phyloP scores from a whole-genome alignment of 1,139 yeast species.

The Geotrichum aggregatum region DNA sequence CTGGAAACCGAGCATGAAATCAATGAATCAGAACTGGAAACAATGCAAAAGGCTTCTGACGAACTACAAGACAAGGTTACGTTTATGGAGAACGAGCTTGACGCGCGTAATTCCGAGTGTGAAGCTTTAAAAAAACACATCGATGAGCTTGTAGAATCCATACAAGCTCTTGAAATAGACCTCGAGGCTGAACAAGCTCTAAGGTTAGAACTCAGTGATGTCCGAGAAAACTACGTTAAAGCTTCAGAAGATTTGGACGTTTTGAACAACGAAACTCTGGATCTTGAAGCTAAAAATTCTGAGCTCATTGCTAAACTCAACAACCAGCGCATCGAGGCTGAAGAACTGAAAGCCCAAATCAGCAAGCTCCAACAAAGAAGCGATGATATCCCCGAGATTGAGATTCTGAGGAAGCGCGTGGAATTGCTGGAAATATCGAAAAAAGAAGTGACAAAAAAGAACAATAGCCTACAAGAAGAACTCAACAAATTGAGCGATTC shows the following conservation, averaged over 20 bases:
- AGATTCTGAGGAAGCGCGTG: not conserved
- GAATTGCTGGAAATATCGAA: not conserved
- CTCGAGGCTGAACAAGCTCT: slow-evolving; percentile 15
- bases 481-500: not conserved
- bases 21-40: not conserved
- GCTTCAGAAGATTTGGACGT: slow-evolving; percentile 2
- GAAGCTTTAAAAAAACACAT: not conserved
- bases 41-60: not conserved
- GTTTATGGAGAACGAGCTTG: slow-evolving; percentile 1
- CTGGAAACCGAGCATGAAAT: not conserved
- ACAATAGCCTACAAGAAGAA: not conserved
- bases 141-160: slow-evolving; percentile 9
- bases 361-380: not conserved
- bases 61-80: not conserved
- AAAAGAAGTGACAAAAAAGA: not conserved
- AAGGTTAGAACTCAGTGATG: slow-evolving; percentile 9
- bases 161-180: slow-evolving; percentile 13
- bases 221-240: slow-evolving; percentile 1
- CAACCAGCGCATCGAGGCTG: not conserved
- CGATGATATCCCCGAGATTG: not conserved
- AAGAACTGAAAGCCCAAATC: not conserved
- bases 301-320: slow-evolving; percentile 1
- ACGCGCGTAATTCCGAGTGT: not conserved
- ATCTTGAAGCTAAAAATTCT: slow-evolving; percentile 3
- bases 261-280: slow-evolving; percentile 4